Base-by-base conservation (phyloP, 805 yeast genomes). In the Yarrowia sp. region DNA sequence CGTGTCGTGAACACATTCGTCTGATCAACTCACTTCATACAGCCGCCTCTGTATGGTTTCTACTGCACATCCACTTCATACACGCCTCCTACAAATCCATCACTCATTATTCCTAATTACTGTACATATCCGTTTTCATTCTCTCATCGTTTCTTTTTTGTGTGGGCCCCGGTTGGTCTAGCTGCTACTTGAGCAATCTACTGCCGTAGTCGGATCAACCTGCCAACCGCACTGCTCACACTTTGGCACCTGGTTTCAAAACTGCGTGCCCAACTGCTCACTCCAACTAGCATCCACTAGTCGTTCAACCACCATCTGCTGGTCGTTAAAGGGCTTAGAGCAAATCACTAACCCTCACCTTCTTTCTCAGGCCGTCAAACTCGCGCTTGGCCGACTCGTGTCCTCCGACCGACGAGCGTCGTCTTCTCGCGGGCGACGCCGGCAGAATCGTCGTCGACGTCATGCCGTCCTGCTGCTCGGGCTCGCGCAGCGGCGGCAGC, bases 261-360 rank as follows among this genome's bases (percentile, higher is more conserved):
- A n/a, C n/a, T n/a, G n/a, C n/a, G n/a, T n/a, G n/a, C n/a, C n/a
- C n/a, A n/a, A n/a, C n/a, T n/a, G n/a, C n/a, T n/a, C n/a, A n/a
- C n/a, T n/a, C n/a, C n/a, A n/a, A n/a, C n/a, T n/a, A n/a, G n/a
- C n/a, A n/a, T n/a, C n/a, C n/a, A n/a, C n/a, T n/a, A n/a, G n/a
- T n/a, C n/a, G n/a, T n/a, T n/a, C n/a, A n/a, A n/a, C n/a, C n/a
- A n/a, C n/a, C n/a, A n/a, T n/a, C n/a, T n/a, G n/a, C n/a, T n/a
- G 18, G 18, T 32, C 16, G 16, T 18, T 32, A 32, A 10, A 3
- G 16, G 14, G 36, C 16, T 12, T 16, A 42, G 5, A 42, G n/a
- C 32, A 42, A n/a, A 16, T 55, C 61, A 16, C 61, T 55, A 12
- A 55, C 61, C 41, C 61, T n/a, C 38, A 55, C 61, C 47, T 55